Percentiles rank a stretch among this genome's conserved stretches.
Evolutionary conservation across 2,329 filamentous ascomycete species (phyloP).

Genomic region (Colletotrichum costaricense): DNA sequence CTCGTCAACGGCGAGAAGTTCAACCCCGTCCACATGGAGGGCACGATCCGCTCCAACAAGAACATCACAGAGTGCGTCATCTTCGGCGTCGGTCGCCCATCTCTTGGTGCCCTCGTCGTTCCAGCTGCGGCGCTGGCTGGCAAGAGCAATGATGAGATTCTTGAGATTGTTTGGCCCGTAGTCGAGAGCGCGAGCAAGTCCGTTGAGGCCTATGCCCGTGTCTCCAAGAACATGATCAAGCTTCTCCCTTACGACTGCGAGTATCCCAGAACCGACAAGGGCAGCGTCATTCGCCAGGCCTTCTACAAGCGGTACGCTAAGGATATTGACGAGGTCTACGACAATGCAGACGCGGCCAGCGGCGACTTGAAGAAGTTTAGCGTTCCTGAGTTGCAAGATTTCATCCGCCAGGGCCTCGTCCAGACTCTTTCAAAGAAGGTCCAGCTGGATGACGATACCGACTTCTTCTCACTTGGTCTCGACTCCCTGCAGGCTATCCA

Average conservation of each 20-base stretch:
- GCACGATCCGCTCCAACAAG: constrained; percentile 56
- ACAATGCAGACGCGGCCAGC: constrained; percentile 40
- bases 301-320: constrained; percentile 34
- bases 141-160: constrained; percentile 40
- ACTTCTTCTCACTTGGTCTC: constrained; percentile 69
- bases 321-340: constrained; percentile 44
- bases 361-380: constrained; percentile 36
- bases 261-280: constrained; percentile 53
- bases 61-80: constrained; percentile 66
- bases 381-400: constrained; percentile 45
- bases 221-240: constrained; percentile 61
- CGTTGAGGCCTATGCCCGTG: constrained; percentile 46
- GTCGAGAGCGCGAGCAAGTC: constrained; percentile 46
- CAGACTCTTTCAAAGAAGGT: constrained; percentile 41
- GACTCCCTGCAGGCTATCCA: constrained; percentile 70
- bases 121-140: constrained; percentile 37
- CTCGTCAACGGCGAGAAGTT: constrained; percentile 77
- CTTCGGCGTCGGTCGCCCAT: constrained; percentile 68
- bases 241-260: constrained; percentile 55
- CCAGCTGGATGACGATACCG: constrained; percentile 52
- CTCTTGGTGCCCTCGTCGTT: constrained; percentile 68
- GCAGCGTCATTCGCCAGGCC: constrained; percentile 45
- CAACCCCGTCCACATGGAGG: constrained; percentile 71
- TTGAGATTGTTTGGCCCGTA: constrained; percentile 47
- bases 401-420: constrained; percentile 46